Conservation (phyloP, 83 land plant genomes). For the Picea engelmannii region DNA sequence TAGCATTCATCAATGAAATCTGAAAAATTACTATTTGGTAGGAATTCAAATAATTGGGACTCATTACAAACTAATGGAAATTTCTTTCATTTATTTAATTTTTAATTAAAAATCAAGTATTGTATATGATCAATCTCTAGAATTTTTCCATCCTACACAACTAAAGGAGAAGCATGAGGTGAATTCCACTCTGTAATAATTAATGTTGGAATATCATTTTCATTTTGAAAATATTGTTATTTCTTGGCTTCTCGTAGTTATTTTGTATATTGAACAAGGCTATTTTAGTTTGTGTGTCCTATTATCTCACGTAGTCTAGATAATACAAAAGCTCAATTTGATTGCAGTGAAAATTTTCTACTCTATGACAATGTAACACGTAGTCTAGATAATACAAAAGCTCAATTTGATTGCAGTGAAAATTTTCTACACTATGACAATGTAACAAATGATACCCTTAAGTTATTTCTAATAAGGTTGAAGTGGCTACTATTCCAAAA, state of each 20-base stretch:
- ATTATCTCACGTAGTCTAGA: no score
- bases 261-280: conserved; percentile 60
- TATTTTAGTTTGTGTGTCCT: conserved; percentile 9
- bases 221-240: background rate
- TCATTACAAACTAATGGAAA: background rate
- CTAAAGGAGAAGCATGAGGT: conserved; percentile 86
- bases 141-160: conserved; percentile 73
- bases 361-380: no score
- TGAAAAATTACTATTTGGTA: background rate
- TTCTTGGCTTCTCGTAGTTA: conserved; percentile 41
- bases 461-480: no score
- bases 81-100: background rate
- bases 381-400: no score
- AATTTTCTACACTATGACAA: no score
- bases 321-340: no score
- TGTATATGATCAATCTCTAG: conserved; percentile 90
- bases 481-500: no score
- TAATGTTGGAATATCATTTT: background rate
- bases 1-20: background rate
- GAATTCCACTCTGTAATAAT: background rate
- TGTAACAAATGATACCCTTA: no score
- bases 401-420: no score
- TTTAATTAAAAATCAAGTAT: conserved; percentile 68
- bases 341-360: no score
- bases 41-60: background rate